Conservation (phyloP, 1,139 yeast species). For the Eremothecium cymbalariae region DNA sequence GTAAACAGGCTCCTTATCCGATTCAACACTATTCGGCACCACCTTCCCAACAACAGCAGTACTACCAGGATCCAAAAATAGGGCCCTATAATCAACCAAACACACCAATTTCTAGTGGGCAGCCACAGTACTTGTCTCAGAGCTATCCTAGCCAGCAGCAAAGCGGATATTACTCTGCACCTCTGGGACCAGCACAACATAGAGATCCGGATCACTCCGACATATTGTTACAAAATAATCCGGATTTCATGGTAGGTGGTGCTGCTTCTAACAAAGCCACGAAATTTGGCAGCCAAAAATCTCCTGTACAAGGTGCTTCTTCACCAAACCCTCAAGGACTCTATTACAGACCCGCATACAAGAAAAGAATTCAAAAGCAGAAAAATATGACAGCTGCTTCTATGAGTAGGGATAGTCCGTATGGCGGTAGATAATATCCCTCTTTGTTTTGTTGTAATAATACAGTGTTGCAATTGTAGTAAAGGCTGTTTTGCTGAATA, state of each 20-base stretch:
- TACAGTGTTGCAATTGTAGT: too few species aligned
- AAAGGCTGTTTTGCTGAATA: too few species aligned
- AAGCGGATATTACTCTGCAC: neutral
- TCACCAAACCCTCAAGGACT: conserved; percentile 13
- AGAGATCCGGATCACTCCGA: conserved; percentile 38
- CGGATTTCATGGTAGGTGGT: conserved; percentile 41
- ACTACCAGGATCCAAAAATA: neutral
- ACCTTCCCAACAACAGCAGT: neutral
- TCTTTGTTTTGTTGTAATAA: too few species aligned
- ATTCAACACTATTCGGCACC: conserved; percentile 3
- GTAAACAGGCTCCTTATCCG: conserved; percentile 6
- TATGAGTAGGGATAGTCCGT: conserved; percentile 15
- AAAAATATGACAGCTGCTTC: conserved; percentile 31
- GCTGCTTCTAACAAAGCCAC: conserved; percentile 11
- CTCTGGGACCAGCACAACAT: neutral
- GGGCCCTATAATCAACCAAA: neutral
- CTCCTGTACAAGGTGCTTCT: conserved; percentile 9
- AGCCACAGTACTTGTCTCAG: conserved; percentile 1
- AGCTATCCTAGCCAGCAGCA: conserved; percentile 2
- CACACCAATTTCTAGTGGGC: neutral
- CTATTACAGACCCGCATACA: conserved; percentile 34
- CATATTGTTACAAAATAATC: conserved; percentile 42
- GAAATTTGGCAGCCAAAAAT: conserved; percentile 10
- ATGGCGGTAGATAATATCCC: conserved; percentile 8
- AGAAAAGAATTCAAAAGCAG: conserved; percentile 28